A percentile compares a stretch with the other conserved stretches of the same genome.
Conservation (phyloP, 2,329 filamentous ascomycete species). For the Ophiostoma sp. region DNA sequence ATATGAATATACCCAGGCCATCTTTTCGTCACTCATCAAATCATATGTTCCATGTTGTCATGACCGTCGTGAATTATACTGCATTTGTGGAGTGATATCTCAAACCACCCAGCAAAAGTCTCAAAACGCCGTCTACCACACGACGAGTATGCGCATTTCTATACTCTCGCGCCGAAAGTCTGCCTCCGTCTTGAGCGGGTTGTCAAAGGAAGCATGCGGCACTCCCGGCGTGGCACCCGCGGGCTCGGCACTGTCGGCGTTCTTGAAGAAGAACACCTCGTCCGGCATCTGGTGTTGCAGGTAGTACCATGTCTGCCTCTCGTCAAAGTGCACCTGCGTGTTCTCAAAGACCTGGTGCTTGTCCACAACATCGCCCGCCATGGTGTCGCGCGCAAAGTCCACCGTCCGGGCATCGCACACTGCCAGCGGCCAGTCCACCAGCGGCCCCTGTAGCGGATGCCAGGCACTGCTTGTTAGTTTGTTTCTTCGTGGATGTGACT, state of each 20-base stretch:
- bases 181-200: conserved; percentile 19
- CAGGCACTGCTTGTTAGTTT: conserved; percentile 25
- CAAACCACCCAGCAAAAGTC: background rate
- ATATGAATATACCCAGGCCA: background rate
- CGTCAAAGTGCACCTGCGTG: conserved; percentile 28
- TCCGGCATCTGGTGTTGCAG: conserved; percentile 26
- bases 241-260: conserved; percentile 24
- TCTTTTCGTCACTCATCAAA: background rate
- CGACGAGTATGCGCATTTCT: conserved; percentile 26
- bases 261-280: conserved; percentile 29
- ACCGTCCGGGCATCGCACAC: conserved; percentile 28
- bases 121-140: conserved; percentile 19
- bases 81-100: background rate
- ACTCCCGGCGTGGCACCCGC: conserved; percentile 23
- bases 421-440: conserved; percentile 29
- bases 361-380: conserved; percentile 29
- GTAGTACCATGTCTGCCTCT: conserved; percentile 28
- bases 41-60: background rate
- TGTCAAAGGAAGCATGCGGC: conserved; percentile 25
- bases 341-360: conserved; percentile 28
- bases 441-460: conserved; percentile 28
- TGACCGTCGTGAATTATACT: background rate
- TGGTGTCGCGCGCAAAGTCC: conserved; percentile 27
- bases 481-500: background rate
- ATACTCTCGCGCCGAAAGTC: conserved; percentile 26